These are phyloP conservation scores for Chaetomiaceae sp. DNA, from an alignment of 2,329 filamentous ascomycete genomes.

Conservation along the genomic window DNA sequence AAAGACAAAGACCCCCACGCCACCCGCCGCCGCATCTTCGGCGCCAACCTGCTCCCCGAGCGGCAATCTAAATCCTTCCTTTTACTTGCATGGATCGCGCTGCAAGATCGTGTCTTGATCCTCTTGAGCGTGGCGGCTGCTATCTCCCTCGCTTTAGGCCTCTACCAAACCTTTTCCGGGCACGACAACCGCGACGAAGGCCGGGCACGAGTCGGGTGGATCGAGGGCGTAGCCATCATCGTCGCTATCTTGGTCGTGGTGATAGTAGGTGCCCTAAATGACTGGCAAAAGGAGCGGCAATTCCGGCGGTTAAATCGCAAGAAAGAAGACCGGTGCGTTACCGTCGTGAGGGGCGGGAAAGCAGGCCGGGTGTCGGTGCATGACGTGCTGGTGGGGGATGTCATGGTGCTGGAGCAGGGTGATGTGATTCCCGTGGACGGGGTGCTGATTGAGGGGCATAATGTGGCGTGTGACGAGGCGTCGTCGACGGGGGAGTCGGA, in stretches of 20 bases:
- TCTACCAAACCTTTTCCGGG: conserved; percentile 60
- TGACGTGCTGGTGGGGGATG: conserved; percentile 63
- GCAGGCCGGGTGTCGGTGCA: conserved; percentile 57
- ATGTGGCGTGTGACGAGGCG: conserved; percentile 65
- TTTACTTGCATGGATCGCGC: conserved; percentile 60
- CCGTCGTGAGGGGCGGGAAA: conserved; percentile 62
- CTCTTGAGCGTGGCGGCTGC: conserved; percentile 61
- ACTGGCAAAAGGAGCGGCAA: conserved; percentile 64
- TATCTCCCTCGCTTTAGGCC: conserved; percentile 60
- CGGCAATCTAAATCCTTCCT: conserved; percentile 60
- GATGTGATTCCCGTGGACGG: conserved; percentile 65
- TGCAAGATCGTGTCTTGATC: conserved; percentile 65
- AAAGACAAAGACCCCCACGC: conserved; percentile 20
- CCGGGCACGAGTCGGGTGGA: conserved; percentile 52
- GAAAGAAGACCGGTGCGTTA: conserved; percentile 60
- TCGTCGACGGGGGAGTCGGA: conserved; percentile 68
- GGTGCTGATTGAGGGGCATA: conserved; percentile 59
- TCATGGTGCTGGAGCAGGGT: conserved; percentile 63
- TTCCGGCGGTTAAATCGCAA: conserved; percentile 59
- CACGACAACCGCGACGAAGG: conserved; percentile 38
- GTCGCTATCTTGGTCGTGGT: conserved; percentile 62
- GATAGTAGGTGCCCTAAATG: conserved; percentile 58
- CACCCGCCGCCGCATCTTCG: conserved; percentile 57
- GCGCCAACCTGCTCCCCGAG: conserved; percentile 57
- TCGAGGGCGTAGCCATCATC: conserved; percentile 63